Conservation (phyloP, 768 basidiomycete genomes). For the Amanita subjunquillea region DNA sequence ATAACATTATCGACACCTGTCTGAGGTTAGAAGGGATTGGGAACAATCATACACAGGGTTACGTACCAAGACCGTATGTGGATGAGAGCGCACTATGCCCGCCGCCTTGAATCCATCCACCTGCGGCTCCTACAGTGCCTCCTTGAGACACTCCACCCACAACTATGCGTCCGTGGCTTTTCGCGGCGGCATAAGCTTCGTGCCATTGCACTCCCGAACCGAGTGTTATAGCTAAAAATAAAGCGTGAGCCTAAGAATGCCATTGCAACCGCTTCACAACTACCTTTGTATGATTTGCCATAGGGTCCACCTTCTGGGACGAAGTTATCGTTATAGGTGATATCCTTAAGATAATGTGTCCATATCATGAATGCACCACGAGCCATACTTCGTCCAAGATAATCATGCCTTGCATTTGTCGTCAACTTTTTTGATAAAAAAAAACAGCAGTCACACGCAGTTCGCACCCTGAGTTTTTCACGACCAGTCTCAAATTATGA, state of each 20-base stretch:
- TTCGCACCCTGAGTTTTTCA: constrained; percentile 25
- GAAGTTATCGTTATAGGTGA: constrained; percentile 18
- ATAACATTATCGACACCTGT: constrained; percentile 38
- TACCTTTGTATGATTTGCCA: not conserved
- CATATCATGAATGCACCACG: constrained; percentile 29
- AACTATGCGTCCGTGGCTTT: constrained; percentile 27
- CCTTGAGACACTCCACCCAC: constrained; percentile 32
- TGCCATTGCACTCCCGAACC: constrained; percentile 37
- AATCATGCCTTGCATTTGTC: constrained; percentile 25
- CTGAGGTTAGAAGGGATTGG: not conserved
- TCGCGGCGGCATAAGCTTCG: constrained; percentile 28
- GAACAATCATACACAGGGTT: not conserved
- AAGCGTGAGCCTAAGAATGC: not conserved
- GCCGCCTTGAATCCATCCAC: constrained; percentile 38
- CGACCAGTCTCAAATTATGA: constrained; percentile 25
- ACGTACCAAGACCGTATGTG: not conserved
- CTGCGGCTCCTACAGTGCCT: constrained; percentile 35
- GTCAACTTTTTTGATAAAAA: no score
- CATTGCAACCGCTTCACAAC: not conserved
- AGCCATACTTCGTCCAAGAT: constrained; percentile 32
- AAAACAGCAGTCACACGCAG: not conserved
- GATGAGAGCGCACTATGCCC: constrained; percentile 14
- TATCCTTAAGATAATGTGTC: constrained; percentile 26
- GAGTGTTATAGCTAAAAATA: constrained; percentile 18
- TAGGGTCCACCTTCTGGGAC: constrained; percentile 22